Evolutionary conservation across 164 flowering plant genomes (phyloP), one percentile per base, ranked within the genome.

Genomic region (Stephania japonica): DNA sequence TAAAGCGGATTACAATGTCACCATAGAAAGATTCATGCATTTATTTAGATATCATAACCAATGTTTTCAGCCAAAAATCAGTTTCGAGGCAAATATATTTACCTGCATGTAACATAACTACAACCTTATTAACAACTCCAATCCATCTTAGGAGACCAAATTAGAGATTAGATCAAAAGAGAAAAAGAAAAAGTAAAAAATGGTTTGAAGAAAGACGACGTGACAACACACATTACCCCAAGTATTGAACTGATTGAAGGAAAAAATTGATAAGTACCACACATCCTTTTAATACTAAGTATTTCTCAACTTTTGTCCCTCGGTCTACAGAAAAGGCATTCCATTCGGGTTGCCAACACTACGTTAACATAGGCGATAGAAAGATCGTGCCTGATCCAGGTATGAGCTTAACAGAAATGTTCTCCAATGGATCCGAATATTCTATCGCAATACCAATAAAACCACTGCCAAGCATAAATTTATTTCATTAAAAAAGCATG

Each of bases 241-340:
- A 86, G 83, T 92, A 94, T 76, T 92, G 95, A 76, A 94, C 80
- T 14, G 90, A 89, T 77, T 89, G 88, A 77, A 94, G 89, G 13
- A 88, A 93, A 42, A 74, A 74, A 82, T 91, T 94, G 76, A 94
- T 78, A 27, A 75, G 89, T 85, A 87, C 91, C 13, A 86, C 78
- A 72, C 69, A 66, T n/a, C 99, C 99, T 27, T 76, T 77, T 72
- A 94, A 78, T 50, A 77, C 83, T 80, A 94, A 79, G 66, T 73
- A 84, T 76, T 80, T 81, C 19, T 71, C 79, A 71, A 73, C 78
- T 67, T 75, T 75, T 61, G 72, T 81, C 18, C 75, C 84, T 77
- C 67, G 80, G 38, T 41, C 71, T 13, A 86, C 84, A 13, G 84
- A 79, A 76, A 85, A 75, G 73, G 74, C 82, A 74, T 65, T 72